These are phyloP conservation scores for Jackrogersella multiformis DNA, from an alignment of 495 filamentous ascomycete genomes.

Conservation along the genomic window DNA sequence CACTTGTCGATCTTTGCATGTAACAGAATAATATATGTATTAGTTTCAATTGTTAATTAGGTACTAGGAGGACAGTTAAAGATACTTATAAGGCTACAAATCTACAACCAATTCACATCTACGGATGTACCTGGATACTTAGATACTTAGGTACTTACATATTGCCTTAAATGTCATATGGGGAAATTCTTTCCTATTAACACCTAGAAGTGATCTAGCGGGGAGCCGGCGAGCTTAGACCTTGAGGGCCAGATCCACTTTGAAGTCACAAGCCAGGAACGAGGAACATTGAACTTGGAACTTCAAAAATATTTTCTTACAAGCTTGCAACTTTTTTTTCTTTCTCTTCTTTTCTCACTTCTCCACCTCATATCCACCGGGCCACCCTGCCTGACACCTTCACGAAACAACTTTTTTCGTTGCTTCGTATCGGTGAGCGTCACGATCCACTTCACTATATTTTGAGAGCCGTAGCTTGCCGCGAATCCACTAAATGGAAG, in stretches of 20 bases:
- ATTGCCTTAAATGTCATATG: too few relatives aligned
- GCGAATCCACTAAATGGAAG: conserved; percentile 22
- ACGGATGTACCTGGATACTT: too few relatives aligned
- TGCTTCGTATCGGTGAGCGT: conserved; percentile 15
- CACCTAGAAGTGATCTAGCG: conserved; percentile 26
- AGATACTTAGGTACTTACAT: too few relatives aligned
- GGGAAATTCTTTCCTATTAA: conserved; percentile 20
- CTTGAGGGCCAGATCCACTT: not conserved
- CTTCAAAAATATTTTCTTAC: too few relatives aligned
- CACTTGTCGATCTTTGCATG: not conserved
- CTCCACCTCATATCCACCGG: conserved; percentile 18
- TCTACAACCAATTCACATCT: too few relatives aligned
- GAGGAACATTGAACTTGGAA: too few relatives aligned
- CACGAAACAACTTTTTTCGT: conserved; percentile 2
- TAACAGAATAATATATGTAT: too few relatives aligned
- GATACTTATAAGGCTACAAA: too few relatives aligned
- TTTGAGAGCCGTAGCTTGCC: conserved; percentile 33
- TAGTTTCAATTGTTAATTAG: too few relatives aligned
- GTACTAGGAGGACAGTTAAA: too few relatives aligned
- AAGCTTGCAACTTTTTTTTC: conserved; percentile 22
- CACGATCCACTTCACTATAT: conserved; percentile 9
- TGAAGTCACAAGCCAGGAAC: conserved; percentile 20
- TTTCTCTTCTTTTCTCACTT: conserved; percentile 16
- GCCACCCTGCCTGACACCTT: too few relatives aligned
- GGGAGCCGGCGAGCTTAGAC: conserved; percentile 27